phyloP scores from a whole-genome alignment of 495 filamentous ascomycete genomes.

The Hamigera avellanea region DNA sequence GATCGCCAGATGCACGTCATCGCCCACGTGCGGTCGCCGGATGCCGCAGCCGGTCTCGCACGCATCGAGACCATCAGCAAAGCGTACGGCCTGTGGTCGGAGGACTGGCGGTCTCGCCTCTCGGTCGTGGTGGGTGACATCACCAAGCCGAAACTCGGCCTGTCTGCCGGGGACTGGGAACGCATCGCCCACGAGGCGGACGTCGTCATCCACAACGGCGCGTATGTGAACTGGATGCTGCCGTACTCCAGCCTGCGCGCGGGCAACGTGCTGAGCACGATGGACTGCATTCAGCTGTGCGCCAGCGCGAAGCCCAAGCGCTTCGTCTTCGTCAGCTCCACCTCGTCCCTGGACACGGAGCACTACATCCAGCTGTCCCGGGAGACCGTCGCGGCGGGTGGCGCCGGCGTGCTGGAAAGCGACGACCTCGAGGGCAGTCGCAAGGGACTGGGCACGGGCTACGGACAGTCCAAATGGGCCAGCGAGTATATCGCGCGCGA shows the following conservation, averaged over 20 bases:
- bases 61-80: slow-evolving; percentile 33
- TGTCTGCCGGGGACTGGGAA: slow-evolving; percentile 52
- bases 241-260: slow-evolving; percentile 65
- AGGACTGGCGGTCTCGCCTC: slow-evolving; percentile 51
- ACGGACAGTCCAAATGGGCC: slow-evolving; percentile 86
- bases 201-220: slow-evolving; percentile 84
- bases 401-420: slow-evolving; percentile 44
- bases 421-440: slow-evolving; percentile 57
- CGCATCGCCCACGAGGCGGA: slow-evolving; percentile 53
- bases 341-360: slow-evolving; percentile 69
- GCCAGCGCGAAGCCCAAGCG: slow-evolving; percentile 66
- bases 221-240: slow-evolving; percentile 77
- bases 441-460: slow-evolving; percentile 65
- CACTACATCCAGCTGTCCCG: slow-evolving; percentile 68
- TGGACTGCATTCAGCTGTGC: slow-evolving; percentile 68
- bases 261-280: slow-evolving; percentile 71
- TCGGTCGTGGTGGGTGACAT: slow-evolving; percentile 66
- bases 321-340: slow-evolving; percentile 79
- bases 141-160: slow-evolving; percentile 56
- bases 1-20: slow-evolving; percentile 53
- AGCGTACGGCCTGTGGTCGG: slow-evolving; percentile 76
- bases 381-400: slow-evolving; percentile 37
- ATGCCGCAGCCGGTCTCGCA: slow-evolving; percentile 34
- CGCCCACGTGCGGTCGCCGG: slow-evolving; percentile 63
- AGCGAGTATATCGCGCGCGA: slow-evolving; percentile 70